These are phyloP conservation scores for Incumbomyces delicatus DNA, from an alignment of 2,329 filamentous ascomycete species.

Conservation along the genomic window DNA sequence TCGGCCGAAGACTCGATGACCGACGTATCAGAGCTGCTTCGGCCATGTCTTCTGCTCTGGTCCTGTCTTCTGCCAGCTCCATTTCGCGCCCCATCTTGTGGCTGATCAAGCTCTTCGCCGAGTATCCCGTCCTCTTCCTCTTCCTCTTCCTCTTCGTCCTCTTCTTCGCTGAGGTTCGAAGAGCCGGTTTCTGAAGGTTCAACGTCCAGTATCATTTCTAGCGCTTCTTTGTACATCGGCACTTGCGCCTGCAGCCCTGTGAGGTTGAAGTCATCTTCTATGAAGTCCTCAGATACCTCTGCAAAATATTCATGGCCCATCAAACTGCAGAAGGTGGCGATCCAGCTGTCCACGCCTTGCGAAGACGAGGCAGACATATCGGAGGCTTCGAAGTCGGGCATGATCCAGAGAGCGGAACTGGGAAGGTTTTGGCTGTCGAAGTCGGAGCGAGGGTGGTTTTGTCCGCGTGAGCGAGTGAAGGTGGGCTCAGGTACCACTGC, in stretches of 20 bases:
- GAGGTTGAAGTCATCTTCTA: constrained; percentile 98
- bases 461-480: background rate
- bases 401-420: constrained; percentile 8
- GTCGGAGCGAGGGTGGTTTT: constrained; percentile 27
- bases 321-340: constrained; percentile 90
- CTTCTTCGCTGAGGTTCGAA: constrained; percentile 39
- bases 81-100: constrained; percentile 9
- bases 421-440: constrained; percentile 21
- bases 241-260: constrained; percentile 93
- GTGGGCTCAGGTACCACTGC: background rate
- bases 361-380: constrained; percentile 47
- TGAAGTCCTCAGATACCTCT: constrained; percentile 97
- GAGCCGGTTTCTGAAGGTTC: constrained; percentile 66
- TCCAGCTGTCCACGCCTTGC: constrained; percentile 77
- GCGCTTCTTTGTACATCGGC: constrained; percentile 95
- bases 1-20: constrained; percentile 97
- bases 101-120: constrained; percentile 43
- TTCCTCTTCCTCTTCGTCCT: constrained; percentile 58
- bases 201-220: constrained; percentile 98
- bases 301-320: constrained; percentile 98
- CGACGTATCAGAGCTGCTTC: constrained; percentile 84
- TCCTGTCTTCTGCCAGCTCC: constrained; percentile 27
- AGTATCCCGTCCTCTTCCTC: constrained; percentile 59
- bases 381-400: constrained; percentile 9
- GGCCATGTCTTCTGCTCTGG: constrained; percentile 59